Conservation (phyloP, 257 asterid genomes). For the Solanum ossicruentum region DNA sequence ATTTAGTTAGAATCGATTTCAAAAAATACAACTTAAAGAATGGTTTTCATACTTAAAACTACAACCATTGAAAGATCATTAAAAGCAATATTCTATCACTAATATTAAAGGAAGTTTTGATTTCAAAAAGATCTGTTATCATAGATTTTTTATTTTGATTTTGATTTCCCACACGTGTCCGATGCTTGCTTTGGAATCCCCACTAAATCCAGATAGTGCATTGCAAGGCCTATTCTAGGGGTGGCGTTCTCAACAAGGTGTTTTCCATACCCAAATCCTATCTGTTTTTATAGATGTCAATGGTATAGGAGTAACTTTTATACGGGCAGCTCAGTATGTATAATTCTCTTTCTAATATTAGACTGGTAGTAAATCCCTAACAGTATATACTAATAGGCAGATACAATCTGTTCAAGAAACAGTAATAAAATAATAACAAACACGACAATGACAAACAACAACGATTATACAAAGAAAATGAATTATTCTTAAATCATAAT, state of each 20-base stretch:
- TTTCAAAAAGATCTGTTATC: not conserved
- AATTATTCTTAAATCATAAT: not conserved
- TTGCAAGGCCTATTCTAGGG: no score
- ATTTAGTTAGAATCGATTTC: not conserved
- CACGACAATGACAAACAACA: not conserved
- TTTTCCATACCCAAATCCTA: not conserved
- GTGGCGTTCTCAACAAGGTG: no score
- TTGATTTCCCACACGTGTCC: no score
- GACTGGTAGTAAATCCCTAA: not conserved
- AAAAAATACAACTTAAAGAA: not conserved
- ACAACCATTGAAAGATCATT: not conserved
- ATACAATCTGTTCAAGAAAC: not conserved
- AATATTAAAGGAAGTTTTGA: not conserved
- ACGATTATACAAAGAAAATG: not conserved
- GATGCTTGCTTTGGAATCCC: no score
- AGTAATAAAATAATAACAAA: not conserved
- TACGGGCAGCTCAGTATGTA: not conserved
- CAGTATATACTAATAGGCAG: not conserved
- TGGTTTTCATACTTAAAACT: not conserved
- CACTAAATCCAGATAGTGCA: no score
- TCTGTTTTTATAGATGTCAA: not conserved
- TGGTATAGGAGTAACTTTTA: not conserved
- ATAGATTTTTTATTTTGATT: no score
- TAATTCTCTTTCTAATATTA: not conserved
- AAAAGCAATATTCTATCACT: not conserved